Evolutionary conservation across 345 rosid species (phyloP).

Genomic region (Populus euphratica): DNA sequence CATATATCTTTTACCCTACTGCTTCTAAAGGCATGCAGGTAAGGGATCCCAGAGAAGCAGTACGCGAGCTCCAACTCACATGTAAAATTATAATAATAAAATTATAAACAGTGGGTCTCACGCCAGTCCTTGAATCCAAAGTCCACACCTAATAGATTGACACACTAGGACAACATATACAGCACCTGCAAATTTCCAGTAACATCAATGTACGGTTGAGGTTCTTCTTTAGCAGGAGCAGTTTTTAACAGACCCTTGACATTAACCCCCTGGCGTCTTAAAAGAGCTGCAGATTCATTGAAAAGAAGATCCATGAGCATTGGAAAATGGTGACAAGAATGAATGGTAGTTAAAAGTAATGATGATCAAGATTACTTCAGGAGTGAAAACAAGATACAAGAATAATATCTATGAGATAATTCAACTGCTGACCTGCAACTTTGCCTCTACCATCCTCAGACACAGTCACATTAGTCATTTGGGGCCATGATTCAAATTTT

Average conservation of each 20-base stretch:
- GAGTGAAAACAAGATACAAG: conserved; percentile 10
- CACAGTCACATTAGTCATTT: conserved; percentile 51
- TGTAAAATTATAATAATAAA: too few relatives aligned
- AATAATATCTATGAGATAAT: conserved; percentile 6
- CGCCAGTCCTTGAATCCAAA: neutral
- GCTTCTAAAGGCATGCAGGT: conserved; percentile 1
- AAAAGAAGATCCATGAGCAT: conserved; percentile 11
- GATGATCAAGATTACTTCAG: neutral
- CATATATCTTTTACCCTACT: neutral
- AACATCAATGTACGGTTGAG: conserved; percentile 81
- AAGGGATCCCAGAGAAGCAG: neutral
- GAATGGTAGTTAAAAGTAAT: neutral
- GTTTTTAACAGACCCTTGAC: conserved; percentile 84
- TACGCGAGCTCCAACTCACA: neutral
- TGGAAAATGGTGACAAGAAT: conserved; percentile 2
- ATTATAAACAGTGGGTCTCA: neutral
- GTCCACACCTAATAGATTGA: neutral
- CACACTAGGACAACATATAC: neutral
- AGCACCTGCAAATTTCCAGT: conserved; percentile 92
- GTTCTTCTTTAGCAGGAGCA: conserved; percentile 74
- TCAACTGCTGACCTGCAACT: conserved; percentile 71
- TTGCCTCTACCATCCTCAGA: conserved; percentile 98
- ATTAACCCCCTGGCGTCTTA: conserved; percentile 88
- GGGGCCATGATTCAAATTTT: conserved; percentile 91
- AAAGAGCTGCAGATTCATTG: conserved; percentile 53